Evolutionary conservation across 2,329 filamentous ascomycete species (phyloP), one percentile per base, ranked within the genome.

Genomic region (Chaetothyriales sp.): DNA sequence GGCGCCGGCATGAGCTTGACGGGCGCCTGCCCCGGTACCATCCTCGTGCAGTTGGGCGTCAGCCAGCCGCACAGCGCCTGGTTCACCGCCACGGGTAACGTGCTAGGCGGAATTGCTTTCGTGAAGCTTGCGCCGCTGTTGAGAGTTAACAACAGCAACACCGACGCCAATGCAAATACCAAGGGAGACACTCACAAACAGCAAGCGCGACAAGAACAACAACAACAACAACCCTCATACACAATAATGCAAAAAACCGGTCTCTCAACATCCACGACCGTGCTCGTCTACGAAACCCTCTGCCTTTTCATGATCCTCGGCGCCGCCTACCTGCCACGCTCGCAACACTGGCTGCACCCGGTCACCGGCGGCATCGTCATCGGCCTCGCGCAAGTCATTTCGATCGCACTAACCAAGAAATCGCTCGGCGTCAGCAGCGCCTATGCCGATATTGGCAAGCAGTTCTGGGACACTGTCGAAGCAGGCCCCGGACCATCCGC

Each of bases 1-100:
- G 82, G 82, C 43, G 64, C 73, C 15, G 82, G 82, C 52, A 83
- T 85, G 80, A 73, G 77, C 5, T 66, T 83, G 7, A 76, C 80
- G 0, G 80, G 80, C 6, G 76, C 80, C 0, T 85, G 81, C 52
- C 80, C 82, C 0, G 82, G 82, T 0, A 82, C 80, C 0, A 71
- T 83, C 5, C 72, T 82, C 48, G 74, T 76, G 0, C 82, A 85
- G 64, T 60, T 78, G 10, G 79, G 73, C 2, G 67, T 72, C 8
- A 74, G 77, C 2, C 19, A 54, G 5, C 15, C 10, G 10, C 10
- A 15, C 33, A 15, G 1, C 22, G 22, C 33, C 10, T 40, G 33
- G 33, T 5, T 40, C 10, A 15, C 33, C 2, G 33, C 33, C 4
- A 13, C 33, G 7, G 33, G 33, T 10, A 15, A 15, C 15, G 33